Evolutionary conservation across 371 early-diverging fungal species (phyloP).

Genomic region (Mortierella sp.): DNA sequence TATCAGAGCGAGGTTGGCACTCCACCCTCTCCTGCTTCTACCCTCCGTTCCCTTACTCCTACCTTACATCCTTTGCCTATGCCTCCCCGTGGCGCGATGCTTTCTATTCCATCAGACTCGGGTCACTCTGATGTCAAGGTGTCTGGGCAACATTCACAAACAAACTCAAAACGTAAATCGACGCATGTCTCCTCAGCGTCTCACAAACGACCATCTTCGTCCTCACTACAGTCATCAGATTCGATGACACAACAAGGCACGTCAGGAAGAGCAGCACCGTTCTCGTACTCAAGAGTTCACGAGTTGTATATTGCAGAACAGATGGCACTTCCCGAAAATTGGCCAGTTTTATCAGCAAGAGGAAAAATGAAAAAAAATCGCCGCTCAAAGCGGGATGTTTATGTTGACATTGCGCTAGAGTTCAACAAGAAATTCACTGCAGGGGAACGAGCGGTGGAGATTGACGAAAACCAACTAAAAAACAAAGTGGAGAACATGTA

Average conservation of each 20-base stretch:
- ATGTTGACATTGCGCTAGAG: neutral
- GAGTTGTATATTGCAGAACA: neutral
- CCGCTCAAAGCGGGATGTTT: neutral
- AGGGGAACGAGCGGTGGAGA: neutral
- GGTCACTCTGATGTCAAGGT: neutral
- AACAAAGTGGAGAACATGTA: constrained; percentile 1
- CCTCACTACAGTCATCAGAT: neutral
- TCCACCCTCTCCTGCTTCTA: neutral
- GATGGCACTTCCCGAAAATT: constrained; percentile 1
- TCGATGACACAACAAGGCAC: neutral
- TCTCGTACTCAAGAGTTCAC: neutral
- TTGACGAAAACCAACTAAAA: neutral
- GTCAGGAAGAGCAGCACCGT: neutral
- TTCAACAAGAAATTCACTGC: constrained; percentile 6
- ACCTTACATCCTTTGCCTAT: too few relatives aligned
- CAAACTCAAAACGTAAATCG: neutral
- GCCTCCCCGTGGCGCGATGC: neutral
- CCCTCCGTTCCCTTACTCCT: neutral
- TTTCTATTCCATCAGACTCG: neutral
- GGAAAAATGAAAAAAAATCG: neutral
- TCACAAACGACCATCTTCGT: constrained; percentile 3
- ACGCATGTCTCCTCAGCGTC: neutral
- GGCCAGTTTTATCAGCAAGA: neutral
- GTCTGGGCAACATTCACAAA: neutral
- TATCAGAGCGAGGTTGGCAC: neutral